Evolutionary conservation across 345 rosid genomes (phyloP).

Genomic region (Corymbia maculata): DNA sequence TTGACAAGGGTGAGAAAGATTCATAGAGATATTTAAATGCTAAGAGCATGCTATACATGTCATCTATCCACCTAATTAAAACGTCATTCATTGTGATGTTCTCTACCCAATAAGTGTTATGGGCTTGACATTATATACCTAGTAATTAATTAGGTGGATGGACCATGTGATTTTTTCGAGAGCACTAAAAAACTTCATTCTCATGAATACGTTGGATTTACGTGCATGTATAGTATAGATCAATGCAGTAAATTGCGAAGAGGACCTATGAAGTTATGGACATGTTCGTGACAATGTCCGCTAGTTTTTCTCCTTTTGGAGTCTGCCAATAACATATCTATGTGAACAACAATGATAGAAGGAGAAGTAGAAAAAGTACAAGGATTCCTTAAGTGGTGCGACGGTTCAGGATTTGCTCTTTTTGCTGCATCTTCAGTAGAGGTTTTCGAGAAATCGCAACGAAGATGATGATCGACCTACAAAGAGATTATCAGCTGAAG

Average conservation of each 20-base stretch:
- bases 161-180: background rate
- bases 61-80: background rate
- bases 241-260: background rate
- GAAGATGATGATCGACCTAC: background rate
- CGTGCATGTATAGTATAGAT: background rate
- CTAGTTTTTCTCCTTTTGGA: constrained; percentile 1
- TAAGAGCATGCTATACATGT: background rate
- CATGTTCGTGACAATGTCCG: background rate
- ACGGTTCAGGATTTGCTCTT: background rate
- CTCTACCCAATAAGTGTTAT: background rate
- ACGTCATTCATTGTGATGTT: background rate
- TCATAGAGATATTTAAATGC: background rate
- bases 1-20: background rate
- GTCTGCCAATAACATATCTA: background rate
- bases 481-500: background rate
- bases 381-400: background rate
- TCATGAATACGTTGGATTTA: background rate
- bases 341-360: background rate
- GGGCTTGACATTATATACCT: background rate
- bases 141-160: background rate
- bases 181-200: background rate
- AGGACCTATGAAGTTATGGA: background rate
- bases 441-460: background rate
- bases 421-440: background rate
- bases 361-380: background rate